A percentile compares a stretch with the other conserved stretches of the same genome.
These are phyloP conservation scores for Apiospora hydei DNA, from an alignment of 2,329 filamentous ascomycete species.

Conservation along the genomic window DNA sequence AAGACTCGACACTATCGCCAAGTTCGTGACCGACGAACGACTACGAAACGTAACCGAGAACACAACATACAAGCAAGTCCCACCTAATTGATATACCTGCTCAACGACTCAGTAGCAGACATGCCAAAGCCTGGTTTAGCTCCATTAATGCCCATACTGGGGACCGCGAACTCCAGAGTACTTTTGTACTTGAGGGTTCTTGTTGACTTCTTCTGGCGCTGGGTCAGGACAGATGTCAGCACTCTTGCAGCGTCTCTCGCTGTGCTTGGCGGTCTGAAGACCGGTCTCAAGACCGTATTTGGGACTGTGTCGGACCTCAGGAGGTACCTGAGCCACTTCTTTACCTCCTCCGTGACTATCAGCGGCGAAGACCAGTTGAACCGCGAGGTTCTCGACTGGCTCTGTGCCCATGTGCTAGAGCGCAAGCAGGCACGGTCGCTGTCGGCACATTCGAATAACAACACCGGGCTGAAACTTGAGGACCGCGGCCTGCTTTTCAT, in stretches of 20 bases:
- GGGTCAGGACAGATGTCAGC: neutral
- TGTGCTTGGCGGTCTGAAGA: neutral
- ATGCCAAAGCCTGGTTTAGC: neutral
- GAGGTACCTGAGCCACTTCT: neutral
- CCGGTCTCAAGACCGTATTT: neutral
- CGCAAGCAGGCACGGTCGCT: neutral
- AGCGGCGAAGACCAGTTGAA: neutral
- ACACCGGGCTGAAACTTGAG: neutral
- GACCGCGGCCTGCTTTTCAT: too few relatives aligned
- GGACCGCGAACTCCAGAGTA: neutral
- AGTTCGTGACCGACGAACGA: neutral
- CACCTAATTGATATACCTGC: neutral
- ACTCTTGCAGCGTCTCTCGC: conserved; percentile 1
- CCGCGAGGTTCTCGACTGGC: conserved; percentile 19
- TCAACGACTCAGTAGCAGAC: neutral
- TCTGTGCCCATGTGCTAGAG: conserved; percentile 1
- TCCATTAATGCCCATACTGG: neutral
- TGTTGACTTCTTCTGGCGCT: conserved; percentile 1
- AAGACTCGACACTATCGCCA: neutral
- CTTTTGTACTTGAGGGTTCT: neutral
- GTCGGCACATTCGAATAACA: neutral
- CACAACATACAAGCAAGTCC: neutral
- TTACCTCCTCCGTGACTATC: conserved; percentile 11
- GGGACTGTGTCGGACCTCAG: neutral
- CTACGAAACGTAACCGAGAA: neutral